phyloP scores from a whole-genome alignment of 169 alveolate species.

The Plasmodium cynomolgi region DNA sequence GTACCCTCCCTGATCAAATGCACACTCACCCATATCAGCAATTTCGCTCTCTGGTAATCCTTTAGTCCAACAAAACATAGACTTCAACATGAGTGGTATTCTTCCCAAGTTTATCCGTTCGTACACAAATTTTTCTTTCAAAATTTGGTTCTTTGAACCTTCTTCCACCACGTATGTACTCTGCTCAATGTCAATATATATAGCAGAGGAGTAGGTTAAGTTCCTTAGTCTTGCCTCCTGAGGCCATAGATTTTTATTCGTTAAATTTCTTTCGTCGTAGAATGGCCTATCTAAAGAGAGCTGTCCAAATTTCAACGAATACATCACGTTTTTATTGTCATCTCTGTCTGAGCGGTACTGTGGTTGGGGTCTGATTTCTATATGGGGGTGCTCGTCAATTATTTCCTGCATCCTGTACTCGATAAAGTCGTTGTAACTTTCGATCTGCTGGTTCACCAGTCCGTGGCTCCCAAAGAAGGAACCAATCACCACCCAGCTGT shows the following conservation, averaged over 20 bases:
- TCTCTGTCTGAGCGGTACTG: conserved; percentile 91
- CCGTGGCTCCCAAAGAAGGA: conserved; percentile 92
- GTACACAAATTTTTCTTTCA: conserved; percentile 84
- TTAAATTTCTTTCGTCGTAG: conserved; percentile 93
- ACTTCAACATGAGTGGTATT: conserved; percentile 97
- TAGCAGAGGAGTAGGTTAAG: conserved; percentile 91
- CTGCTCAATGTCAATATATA: conserved; percentile 91
- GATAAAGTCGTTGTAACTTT: conserved; percentile 96
- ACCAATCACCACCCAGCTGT: conserved; percentile 77
- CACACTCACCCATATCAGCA: conserved; percentile 96
- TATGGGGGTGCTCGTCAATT: conserved; percentile 94
- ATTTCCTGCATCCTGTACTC: conserved; percentile 95
- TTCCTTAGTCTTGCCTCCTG: conserved; percentile 97
- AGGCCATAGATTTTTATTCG: conserved; percentile 93
- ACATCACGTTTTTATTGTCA: conserved; percentile 86
- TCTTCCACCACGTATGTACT: conserved; percentile 86
- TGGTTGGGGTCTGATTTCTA: conserved; percentile 92
- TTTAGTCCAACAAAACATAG: conserved; percentile 95
- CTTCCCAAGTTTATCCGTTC: conserved; percentile 94
- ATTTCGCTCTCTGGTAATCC: conserved; percentile 90
- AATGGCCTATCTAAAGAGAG: conserved; percentile 94
- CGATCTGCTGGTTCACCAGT: conserved; percentile 96
- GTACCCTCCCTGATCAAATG: conserved; percentile 98
- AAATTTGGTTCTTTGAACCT: conserved; percentile 79
- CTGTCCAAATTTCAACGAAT: conserved; percentile 93